Conservation (phyloP, 768 basidiomycete genomes). For the Hirschioporus abietinus region DNA sequence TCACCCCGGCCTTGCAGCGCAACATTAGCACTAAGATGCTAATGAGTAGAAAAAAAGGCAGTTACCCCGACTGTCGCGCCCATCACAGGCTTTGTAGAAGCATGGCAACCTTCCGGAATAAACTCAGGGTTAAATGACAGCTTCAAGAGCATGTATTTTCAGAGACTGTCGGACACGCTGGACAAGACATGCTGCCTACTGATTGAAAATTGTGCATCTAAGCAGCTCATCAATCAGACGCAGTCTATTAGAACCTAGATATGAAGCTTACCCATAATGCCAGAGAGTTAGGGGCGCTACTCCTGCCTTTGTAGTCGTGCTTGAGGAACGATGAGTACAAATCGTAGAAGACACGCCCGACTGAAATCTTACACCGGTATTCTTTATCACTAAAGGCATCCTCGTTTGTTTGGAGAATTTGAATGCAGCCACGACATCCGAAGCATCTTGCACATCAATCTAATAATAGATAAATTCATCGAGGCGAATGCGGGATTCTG, state of each 20-base stretch:
- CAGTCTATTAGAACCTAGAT: conserved; percentile 3
- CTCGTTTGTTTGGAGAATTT: conserved; percentile 18
- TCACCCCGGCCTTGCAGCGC: background rate
- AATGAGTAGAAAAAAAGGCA: background rate
- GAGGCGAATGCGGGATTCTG: background rate
- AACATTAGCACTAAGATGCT: background rate
- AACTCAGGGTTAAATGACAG: conserved; percentile 16
- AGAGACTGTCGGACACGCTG: background rate
- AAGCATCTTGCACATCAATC: conserved; percentile 12
- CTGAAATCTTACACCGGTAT: conserved; percentile 19
- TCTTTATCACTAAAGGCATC: conserved; percentile 21
- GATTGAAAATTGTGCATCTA: conserved; percentile 16
- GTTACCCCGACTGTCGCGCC: background rate
- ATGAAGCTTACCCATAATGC: conserved; percentile 36
- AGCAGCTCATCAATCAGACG: background rate
- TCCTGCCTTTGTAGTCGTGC: conserved; percentile 48
- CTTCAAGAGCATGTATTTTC: conserved; percentile 4
- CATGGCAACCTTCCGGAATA: conserved; percentile 9
- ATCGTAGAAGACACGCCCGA: background rate
- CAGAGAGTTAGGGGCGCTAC: conserved; percentile 38
- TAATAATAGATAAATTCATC: background rate
- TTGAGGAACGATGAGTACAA: conserved; percentile 12
- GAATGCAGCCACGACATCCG: conserved; percentile 21
- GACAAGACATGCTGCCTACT: conserved; percentile 1
- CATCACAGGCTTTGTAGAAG: background rate